Percentiles rank a stretch among this genome's conserved stretches.
Conservation (phyloP, 495 filamentous ascomycete genomes). For the Rhizodiscina lignyota region DNA sequence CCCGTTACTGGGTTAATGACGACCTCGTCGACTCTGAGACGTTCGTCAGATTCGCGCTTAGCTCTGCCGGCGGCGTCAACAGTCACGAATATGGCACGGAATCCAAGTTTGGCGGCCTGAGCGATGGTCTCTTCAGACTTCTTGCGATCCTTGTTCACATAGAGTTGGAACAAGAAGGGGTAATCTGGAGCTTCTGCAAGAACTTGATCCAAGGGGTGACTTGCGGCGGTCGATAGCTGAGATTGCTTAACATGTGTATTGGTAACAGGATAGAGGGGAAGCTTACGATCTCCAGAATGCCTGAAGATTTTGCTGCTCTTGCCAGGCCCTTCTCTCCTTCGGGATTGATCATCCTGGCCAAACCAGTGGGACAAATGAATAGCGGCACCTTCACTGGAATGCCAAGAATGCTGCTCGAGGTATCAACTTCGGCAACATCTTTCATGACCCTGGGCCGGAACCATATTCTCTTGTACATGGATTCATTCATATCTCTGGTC, state of each 20-base stretch:
- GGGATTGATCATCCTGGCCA: slow-evolving; percentile 8
- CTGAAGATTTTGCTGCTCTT: too few species aligned
- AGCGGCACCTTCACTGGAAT: slow-evolving; percentile 7
- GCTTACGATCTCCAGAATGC: neutral
- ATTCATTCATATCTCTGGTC: slow-evolving; percentile 7
- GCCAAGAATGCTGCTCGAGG: slow-evolving; percentile 6
- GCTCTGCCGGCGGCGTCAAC: slow-evolving; percentile 20
- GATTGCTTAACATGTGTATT: neutral
- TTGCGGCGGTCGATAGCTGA: neutral
- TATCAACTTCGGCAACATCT: slow-evolving; percentile 9
- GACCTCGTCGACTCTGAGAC: slow-evolving; percentile 13
- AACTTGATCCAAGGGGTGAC: too few species aligned
- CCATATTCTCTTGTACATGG: slow-evolving; percentile 7
- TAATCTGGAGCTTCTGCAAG: slow-evolving; percentile 3
- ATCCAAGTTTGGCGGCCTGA: slow-evolving; percentile 6
- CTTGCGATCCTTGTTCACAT: slow-evolving; percentile 8
- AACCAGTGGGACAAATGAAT: slow-evolving; percentile 13
- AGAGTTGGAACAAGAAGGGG: slow-evolving; percentile 17
- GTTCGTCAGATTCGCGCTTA: slow-evolving; percentile 21
- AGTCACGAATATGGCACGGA: slow-evolving; percentile 21
- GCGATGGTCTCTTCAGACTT: slow-evolving; percentile 6
- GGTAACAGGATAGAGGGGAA: neutral
- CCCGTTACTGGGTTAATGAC: slow-evolving; percentile 1
- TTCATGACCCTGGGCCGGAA: slow-evolving; percentile 12
- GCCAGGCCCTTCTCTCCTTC: slow-evolving; percentile 7